Percentiles rank a stretch among this genome's conserved stretches.
Evolutionary conservation across 2,329 filamentous ascomycete genomes (phyloP).

Genomic region (Ceratocystis diversiconidia): DNA sequence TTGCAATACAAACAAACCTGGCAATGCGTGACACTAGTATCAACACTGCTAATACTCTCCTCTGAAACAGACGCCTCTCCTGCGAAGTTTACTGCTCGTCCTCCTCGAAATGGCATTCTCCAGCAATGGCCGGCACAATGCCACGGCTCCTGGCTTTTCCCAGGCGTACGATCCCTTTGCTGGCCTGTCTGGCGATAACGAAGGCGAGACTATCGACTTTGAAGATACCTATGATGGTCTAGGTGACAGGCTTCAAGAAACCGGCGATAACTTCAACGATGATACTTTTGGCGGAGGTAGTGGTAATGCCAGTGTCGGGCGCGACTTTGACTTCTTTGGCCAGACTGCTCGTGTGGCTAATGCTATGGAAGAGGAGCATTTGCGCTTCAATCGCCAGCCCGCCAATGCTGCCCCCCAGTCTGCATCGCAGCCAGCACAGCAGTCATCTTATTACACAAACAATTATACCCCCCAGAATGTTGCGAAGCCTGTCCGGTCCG

Average conservation of each 20-base stretch:
- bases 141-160: constrained; percentile 64
- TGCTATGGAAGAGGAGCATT: constrained; percentile 81
- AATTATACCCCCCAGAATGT: constrained; percentile 21
- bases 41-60: not conserved
- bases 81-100: not conserved
- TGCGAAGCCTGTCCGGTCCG: constrained; percentile 54
- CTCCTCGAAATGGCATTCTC: constrained; percentile 70
- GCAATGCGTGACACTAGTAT: too few relatives aligned
- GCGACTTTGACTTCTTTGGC: constrained; percentile 95
- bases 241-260: constrained; percentile 79
- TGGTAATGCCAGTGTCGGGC: constrained; percentile 49
- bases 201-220: constrained; percentile 54
- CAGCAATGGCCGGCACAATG: constrained; percentile 56
- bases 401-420: constrained; percentile 23
- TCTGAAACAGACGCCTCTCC: not conserved
- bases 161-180: constrained; percentile 77
- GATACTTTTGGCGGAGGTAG: constrained; percentile 65
- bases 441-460: constrained; percentile 14
- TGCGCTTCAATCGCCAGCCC: constrained; percentile 64
- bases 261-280: constrained; percentile 88
- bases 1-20: not conserved
- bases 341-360: constrained; percentile 75
- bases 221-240: constrained; percentile 96
- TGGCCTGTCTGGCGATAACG: constrained; percentile 52
- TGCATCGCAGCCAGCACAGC: constrained; percentile 28